phyloP scores from a whole-genome alignment of 2,329 filamentous ascomycete genomes.

The Leptographium flavum region DNA sequence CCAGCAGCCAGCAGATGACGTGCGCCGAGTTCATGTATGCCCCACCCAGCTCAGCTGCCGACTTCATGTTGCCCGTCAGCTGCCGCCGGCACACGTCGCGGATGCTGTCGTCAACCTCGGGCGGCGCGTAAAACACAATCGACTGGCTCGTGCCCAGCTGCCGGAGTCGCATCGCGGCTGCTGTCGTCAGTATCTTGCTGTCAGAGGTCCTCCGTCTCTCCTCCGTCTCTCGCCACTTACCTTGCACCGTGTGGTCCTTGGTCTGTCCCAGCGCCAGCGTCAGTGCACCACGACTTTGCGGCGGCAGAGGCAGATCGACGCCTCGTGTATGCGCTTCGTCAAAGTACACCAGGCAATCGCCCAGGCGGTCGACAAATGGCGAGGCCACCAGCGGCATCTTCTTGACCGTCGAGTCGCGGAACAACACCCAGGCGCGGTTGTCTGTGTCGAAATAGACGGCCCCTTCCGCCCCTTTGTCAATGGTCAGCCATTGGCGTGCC shows the following conservation, averaged over 20 bases:
- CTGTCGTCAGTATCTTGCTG: neutral
- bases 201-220: neutral
- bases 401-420: neutral
- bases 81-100: slow-evolving; percentile 26
- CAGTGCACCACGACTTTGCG: slow-evolving; percentile 31
- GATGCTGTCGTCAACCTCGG: slow-evolving; percentile 49
- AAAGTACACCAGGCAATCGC: slow-evolving; percentile 40
- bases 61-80: neutral
- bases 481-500: slow-evolving; percentile 33
- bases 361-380: slow-evolving; percentile 10
- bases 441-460: slow-evolving; percentile 34
- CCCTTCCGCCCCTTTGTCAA: slow-evolving; percentile 27
- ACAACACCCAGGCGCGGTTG: slow-evolving; percentile 4
- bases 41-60: accelerated
- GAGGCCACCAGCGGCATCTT: slow-evolving; percentile 1
- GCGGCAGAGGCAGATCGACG: slow-evolving; percentile 42
- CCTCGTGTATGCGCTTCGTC: slow-evolving; percentile 49
- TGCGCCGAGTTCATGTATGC: slow-evolving; percentile 27
- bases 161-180: slow-evolving; percentile 51
- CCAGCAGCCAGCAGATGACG: slow-evolving; percentile 43
- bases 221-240: slow-evolving; percentile 19
- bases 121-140: slow-evolving; percentile 39
- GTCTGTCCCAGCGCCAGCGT: slow-evolving; percentile 42
- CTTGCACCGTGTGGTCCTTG: slow-evolving; percentile 48
- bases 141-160: slow-evolving; percentile 42